Evolutionary conservation across 768 basidiomycete genomes (phyloP).

Genomic region (Tylopilus rubrobrunneus): DNA sequence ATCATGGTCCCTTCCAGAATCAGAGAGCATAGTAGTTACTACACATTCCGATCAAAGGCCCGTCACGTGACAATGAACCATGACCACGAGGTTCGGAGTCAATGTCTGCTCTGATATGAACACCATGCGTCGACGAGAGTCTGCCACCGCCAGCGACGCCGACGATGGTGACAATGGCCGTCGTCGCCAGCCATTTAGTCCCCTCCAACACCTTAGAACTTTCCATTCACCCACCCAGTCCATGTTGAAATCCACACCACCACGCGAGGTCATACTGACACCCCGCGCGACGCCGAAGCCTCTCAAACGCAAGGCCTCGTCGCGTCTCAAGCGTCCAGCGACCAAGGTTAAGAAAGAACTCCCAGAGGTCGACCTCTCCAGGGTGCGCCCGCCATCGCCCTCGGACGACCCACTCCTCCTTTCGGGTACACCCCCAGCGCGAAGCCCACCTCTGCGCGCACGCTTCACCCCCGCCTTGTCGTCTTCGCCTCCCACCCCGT

Average conservation of each 20-base stretch:
- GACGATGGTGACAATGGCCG: background rate
- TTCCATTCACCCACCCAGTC: conserved; percentile 41
- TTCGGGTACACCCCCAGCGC: conserved; percentile 26
- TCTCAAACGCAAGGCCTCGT: conserved; percentile 33
- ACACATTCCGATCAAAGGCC: too few relatives aligned
- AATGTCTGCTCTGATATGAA: conserved; percentile 13
- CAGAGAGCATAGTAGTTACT: too few relatives aligned
- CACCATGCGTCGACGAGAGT: conserved; percentile 14
- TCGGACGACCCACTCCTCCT: conserved; percentile 73
- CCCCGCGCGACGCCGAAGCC: conserved; percentile 34
- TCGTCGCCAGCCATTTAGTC: conserved; percentile 19
- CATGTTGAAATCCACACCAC: conserved; percentile 61
- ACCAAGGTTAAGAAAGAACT: conserved; percentile 56
- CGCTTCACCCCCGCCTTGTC: conserved; percentile 37
- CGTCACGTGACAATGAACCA: conserved; percentile 15
- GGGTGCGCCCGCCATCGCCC: conserved; percentile 67
- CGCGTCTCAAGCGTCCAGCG: conserved; percentile 20
- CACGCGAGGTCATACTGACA: conserved; percentile 52
- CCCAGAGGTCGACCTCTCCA: conserved; percentile 56
- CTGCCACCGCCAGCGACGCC: conserved; percentile 5
- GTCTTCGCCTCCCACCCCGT: conserved; percentile 27
- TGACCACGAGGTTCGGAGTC: background rate
- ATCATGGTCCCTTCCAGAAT: too few relatives aligned
- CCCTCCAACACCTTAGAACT: conserved; percentile 9
- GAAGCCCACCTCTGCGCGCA: conserved; percentile 23